phyloP scores from a whole-genome alignment of 352 stramenopile genomes.

The Phytophthora uliginosa region DNA sequence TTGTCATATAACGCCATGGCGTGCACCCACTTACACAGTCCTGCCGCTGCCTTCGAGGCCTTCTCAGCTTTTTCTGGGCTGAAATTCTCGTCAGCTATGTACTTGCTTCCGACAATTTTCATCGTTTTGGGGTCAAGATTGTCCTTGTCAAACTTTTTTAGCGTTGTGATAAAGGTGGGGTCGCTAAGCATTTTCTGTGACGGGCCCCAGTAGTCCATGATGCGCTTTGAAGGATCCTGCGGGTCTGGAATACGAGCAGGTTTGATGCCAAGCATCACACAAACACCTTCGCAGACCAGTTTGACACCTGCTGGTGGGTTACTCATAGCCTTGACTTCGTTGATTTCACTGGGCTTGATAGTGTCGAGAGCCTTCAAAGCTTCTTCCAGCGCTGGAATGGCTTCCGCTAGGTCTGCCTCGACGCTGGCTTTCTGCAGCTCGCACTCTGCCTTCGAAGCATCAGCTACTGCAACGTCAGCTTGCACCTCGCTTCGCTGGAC shows the following conservation, averaged over 20 bases:
- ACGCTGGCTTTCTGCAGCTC: slow-evolving; percentile 91
- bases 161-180: slow-evolving; percentile 91
- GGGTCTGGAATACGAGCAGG: slow-evolving; percentile 93
- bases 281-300: slow-evolving; percentile 95
- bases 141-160: slow-evolving; percentile 94
- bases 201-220: slow-evolving; percentile 97
- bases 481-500: slow-evolving; percentile 84
- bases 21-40: slow-evolving; percentile 95
- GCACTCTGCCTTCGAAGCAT: slow-evolving; percentile 91
- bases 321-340: slow-evolving; percentile 94
- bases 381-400: slow-evolving; percentile 93
- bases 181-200: slow-evolving; percentile 96
- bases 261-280: slow-evolving; percentile 96
- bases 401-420: slow-evolving; percentile 93
- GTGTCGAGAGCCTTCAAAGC: slow-evolving; percentile 94
- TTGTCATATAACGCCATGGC: slow-evolving; percentile 96
- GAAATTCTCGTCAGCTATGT: slow-evolving; percentile 94
- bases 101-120: slow-evolving; percentile 91
- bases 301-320: slow-evolving; percentile 95
- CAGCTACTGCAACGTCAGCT: slow-evolving; percentile 78
- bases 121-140: slow-evolving; percentile 91
- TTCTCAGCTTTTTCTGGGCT: slow-evolving; percentile 94
- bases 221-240: slow-evolving; percentile 92
- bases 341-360: slow-evolving; percentile 94
- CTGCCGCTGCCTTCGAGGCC: slow-evolving; percentile 93